A percentile compares a stretch with the other conserved stretches of the same genome.
phyloP scores from a whole-genome alignment of 257 asterid species.

The Fraxinus quadrangulata region DNA sequence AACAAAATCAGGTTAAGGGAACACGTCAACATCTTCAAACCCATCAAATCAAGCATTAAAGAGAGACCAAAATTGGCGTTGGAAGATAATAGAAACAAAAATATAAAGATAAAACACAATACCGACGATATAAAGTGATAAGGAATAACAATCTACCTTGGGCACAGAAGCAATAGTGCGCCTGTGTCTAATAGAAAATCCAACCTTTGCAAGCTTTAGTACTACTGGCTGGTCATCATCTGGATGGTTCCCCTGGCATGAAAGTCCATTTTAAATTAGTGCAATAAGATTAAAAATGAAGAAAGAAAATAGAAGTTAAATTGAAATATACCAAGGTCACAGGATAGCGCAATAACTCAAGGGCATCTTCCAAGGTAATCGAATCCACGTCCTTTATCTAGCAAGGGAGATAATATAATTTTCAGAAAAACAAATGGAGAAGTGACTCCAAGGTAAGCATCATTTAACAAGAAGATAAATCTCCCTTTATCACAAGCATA shows the following conservation, averaged over 20 bases:
- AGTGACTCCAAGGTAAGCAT: conserved; percentile 12
- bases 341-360: conserved; percentile 82
- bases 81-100: not conserved
- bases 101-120: not conserved
- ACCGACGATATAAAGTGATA: conserved; percentile 4
- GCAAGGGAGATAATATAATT: conserved; percentile 15
- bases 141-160: conserved; percentile 47
- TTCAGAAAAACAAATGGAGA: conserved; percentile 23
- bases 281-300: conserved; percentile 20
- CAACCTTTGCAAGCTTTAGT: conserved; percentile 57
- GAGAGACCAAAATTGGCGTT: conserved; percentile 7
- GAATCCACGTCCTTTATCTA: conserved; percentile 66
- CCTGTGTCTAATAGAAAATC: conserved; percentile 68
- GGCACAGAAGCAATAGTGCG: conserved; percentile 70
- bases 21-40: not conserved
- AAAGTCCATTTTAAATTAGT: conserved; percentile 25
- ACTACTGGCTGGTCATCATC: conserved; percentile 61
- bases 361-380: conserved; percentile 76
- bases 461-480: not conserved
- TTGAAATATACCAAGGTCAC: conserved; percentile 60
- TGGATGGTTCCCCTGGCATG: conserved; percentile 79
- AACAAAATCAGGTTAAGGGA: conserved; percentile 6
- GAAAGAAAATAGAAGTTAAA: not conserved
- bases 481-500: not conserved
- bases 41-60: not conserved